Conservation (phyloP, 2,329 filamentous ascomycete genomes). For the Epichloe aotearoae region DNA sequence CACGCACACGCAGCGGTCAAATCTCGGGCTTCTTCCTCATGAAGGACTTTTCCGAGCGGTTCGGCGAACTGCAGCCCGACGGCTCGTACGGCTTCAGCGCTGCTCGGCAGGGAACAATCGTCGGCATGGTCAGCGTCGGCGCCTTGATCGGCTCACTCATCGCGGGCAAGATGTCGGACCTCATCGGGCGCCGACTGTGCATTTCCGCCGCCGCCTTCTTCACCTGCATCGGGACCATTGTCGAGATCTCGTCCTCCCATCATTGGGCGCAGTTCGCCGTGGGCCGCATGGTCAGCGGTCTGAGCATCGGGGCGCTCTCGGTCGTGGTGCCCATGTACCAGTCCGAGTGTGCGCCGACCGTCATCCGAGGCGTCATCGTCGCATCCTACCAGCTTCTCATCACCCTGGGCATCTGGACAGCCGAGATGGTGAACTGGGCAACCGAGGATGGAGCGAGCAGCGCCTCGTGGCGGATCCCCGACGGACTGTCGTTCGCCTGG, state of each 20-base stretch:
- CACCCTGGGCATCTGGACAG: slow-evolving; percentile 51
- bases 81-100: slow-evolving; percentile 38
- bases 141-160: slow-evolving; percentile 44
- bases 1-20: slow-evolving; percentile 34
- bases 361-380: slow-evolving; percentile 50
- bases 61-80: slow-evolving; percentile 29
- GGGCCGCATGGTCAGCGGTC: slow-evolving; percentile 51
- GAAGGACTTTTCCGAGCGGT: slow-evolving; percentile 41
- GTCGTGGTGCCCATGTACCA: slow-evolving; percentile 58
- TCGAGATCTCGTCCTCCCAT: slow-evolving; percentile 43
- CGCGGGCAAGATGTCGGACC: slow-evolving; percentile 48
- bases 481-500: slow-evolving; percentile 42
- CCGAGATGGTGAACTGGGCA: slow-evolving; percentile 47
- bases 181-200: slow-evolving; percentile 45
- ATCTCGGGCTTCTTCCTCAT: slow-evolving; percentile 50
- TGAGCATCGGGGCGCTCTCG: slow-evolving; percentile 51
- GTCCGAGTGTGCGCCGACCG: slow-evolving; percentile 49
- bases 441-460: slow-evolving; percentile 34
- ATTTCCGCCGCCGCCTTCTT: slow-evolving; percentile 51
- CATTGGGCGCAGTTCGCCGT: slow-evolving; percentile 53
- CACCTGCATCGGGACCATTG: slow-evolving; percentile 49
- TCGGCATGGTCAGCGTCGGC: slow-evolving; percentile 48
- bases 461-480: slow-evolving; percentile 50
- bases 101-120: slow-evolving; percentile 46
- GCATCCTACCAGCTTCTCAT: slow-evolving; percentile 56